Base-by-base conservation (phyloP, 1,284 basidiomycete species). In the Leucoagaricus sp. region DNA sequence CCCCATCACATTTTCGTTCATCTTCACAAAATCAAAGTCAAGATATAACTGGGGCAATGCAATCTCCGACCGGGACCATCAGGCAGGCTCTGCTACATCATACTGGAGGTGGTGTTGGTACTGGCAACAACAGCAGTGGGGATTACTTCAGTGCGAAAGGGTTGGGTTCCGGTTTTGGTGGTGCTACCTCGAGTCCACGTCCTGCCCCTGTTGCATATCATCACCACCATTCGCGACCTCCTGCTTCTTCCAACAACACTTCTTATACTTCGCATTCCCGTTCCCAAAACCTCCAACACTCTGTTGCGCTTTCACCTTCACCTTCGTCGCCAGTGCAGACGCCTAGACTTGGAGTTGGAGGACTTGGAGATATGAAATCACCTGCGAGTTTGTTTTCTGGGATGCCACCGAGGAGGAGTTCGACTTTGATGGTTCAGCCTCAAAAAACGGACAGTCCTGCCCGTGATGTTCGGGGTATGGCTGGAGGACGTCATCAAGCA, bases 21-120 rank as follows among this genome's bases (percentile, higher is more conserved):
- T 40, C 38, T 40, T 10, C 8, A 12, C 45, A 46, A 26, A 33
- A 33, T 33, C 31, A 33, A 7, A 33, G 31, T 33, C 31, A 33
- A 13, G 7, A 7, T 7, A 33, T 33, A 19, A 38, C 6, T 9
- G 36, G 13, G 26, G 19, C 13, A 15, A 31, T 17, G 10, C 53
- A 48, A 49, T 55, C 53, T 33, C 53, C 53, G 40, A 55, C 54
- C 15, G 47, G 47, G 21, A 55, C 54, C 10, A 40, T 55, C 7
- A 44, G 40, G n/a, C 31, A 44, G 31, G 31, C 26, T 23, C 17
- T 21, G 29, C 23, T 31, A 31, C 29, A 45, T 29, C 28, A 52
- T 33, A n/a, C 36, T 40, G 49, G 51, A 41, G 19, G 23, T 40
- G 40, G 50, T 54, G 34, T 17, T 36, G 41, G 47, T 50, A 36